Base-by-base conservation (phyloP, 2,329 filamentous ascomycete species). In the Albophoma yamanashiensis region DNA sequence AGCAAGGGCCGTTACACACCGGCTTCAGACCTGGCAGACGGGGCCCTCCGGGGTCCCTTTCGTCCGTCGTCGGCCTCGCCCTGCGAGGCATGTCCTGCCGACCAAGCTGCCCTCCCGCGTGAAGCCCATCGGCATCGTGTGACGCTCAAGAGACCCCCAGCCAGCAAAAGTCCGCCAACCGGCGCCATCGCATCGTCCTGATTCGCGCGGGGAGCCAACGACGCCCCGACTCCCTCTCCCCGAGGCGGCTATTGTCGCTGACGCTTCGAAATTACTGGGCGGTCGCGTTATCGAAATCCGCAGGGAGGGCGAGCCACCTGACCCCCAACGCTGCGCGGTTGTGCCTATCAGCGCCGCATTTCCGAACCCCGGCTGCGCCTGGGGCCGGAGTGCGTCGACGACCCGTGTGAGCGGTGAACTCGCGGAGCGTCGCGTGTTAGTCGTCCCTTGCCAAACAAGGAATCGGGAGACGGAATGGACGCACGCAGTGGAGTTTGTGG, bases 71-170 rank as follows among this genome's bases (percentile, higher is more conserved):
- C 17, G 31, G 9, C 20, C 27, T 53, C 17, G 22, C 55, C 55
- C 55, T 42, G 22, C 55, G 55, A 56, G 55, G 55, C 22, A 56
- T 56, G 55, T 56, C 55, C 55, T 56, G 55, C 55, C 55, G 55
- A n/a, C 11, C 27, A 22, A 2, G 6, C 38, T 7, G 43, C 40
- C 14, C 55, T 20, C 22, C 15, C 22, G 20, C 25, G 15, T n/a
- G 47, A 17, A 34, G 14, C 47, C 45, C 25, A 27, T 31, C 47
- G 25, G 47, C 47, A 31, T 31, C 47, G 15, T 4, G 47, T 52
- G 47, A 52, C 47, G 20, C 7, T 31, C 47, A 31, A n/a, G 17
- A 17, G 27, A n/a, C n/a, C n/a, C 25, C 15, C 45, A 25, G 15
- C 17, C 31, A 8, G 3, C 9, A 3, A 14, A 31, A 11, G 47